Conservation (phyloP, 2,329 filamentous ascomycete species). For the Monilinia fructicola region DNA sequence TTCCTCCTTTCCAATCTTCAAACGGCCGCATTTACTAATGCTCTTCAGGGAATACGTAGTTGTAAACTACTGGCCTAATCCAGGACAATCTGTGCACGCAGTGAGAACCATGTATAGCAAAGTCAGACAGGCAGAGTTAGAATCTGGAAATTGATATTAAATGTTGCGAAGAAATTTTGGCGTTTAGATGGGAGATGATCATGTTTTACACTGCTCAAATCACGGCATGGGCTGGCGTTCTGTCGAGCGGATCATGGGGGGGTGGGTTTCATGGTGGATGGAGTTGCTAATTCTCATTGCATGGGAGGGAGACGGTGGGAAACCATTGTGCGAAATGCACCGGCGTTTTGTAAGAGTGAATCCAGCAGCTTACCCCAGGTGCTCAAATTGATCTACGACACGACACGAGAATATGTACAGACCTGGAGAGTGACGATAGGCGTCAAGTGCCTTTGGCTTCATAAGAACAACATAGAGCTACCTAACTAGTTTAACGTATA, state of each 20-base stretch:
- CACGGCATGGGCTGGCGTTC: constrained; percentile 15
- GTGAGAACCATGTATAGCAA: constrained; percentile 38
- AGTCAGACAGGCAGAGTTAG: constrained; percentile 30
- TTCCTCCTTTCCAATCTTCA: background rate
- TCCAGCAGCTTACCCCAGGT: background rate
- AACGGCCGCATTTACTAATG: constrained; percentile 26
- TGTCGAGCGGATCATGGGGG: constrained; percentile 7
- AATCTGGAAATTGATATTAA: constrained; percentile 6
- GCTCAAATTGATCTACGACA: constrained; percentile 12
- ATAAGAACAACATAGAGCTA: constrained; percentile 7
- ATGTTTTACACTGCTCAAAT: constrained; percentile 17
- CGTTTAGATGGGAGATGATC: constrained; percentile 16
- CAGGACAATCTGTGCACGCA: constrained; percentile 34
- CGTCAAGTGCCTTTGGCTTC: background rate
- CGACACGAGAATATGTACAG: constrained; percentile 16
- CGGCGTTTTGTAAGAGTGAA: constrained; percentile 14
- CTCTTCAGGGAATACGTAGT: constrained; percentile 39
- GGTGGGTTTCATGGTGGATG: constrained; percentile 5
- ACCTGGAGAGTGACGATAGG: background rate
- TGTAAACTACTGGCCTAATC: constrained; percentile 37
- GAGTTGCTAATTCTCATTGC: constrained; percentile 17
- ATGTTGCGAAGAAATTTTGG: constrained; percentile 6
- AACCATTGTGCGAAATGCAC: constrained; percentile 12
- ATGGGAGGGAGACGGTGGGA: constrained; percentile 13
- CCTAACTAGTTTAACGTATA: background rate